Base-by-base conservation (phyloP, 1,284 basidiomycete species). In the Cerrena zonata region DNA sequence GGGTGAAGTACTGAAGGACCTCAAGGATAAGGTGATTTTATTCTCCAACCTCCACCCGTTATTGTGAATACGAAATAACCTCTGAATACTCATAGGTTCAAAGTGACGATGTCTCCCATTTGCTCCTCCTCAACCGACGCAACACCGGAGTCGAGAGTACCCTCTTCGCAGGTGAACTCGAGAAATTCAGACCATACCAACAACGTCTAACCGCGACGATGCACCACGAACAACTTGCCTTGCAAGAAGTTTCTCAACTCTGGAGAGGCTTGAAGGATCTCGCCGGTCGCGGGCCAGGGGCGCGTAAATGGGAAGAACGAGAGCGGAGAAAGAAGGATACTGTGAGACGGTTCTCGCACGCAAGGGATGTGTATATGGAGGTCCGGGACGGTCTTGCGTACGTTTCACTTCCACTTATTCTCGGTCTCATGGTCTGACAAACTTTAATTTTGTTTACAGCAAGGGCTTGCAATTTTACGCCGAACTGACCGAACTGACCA, bases 171-270 rank as follows among this genome's bases (percentile, higher is more conserved):
- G 80, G 86, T 4, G 94, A 98, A 67, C 80, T 98, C 15, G 94
- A 97, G 67, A 98, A 98, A 69, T 98, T 97, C 74, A 78, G 82
- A 21, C 91, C 94, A 1, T 94, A 91, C 63, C 93, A 96, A 66
- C 82, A 87, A 45, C 81, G 91, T 3, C 73, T 97, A 1, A 72
- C 79, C 2, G 77, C 86, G 1, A 91, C 90, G 0, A 74, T 91
- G 2, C 82, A 86, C 47, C 85, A 89, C 27, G 89, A 95, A 57
- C 82, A 89, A 56, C 65, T 75, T 12, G 75, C 82, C 0, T 61
- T 96, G 11, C 77, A 86, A 47, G 87, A 91, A 55, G 72, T 94
- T 3, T 75, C 82, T 15, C 68, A 75, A 13, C 67, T 89, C 5
- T 89, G 89, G 77, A 86, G 88, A 55, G 70, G 70, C 3, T 73